A percentile compares a stretch with the other conserved stretches of the same genome.
phyloP scores from a whole-genome alignment of 1,139 yeast genomes.

The Zygosaccharomyces sapae region DNA sequence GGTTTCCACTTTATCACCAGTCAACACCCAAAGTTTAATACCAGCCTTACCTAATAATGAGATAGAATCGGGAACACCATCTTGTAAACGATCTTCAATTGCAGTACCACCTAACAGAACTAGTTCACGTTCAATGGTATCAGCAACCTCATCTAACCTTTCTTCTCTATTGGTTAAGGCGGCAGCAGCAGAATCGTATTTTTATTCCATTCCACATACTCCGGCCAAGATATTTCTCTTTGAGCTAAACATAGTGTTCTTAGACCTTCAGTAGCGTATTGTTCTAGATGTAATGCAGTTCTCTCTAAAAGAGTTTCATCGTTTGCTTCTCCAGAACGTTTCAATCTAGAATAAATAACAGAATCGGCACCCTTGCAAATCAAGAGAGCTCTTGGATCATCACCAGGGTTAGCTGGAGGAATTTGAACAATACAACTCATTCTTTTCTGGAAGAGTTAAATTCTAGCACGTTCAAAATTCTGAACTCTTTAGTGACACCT shows the following conservation, averaged over 20 bases:
- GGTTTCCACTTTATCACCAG: conserved; percentile 97
- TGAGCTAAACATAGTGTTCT: conserved; percentile 92
- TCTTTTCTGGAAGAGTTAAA: conserved; percentile 89
- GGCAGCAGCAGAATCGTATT: conserved; percentile 72
- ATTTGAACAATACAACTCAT: conserved; percentile 87
- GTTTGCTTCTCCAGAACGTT: conserved; percentile 35
- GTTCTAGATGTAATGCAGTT: conserved; percentile 84
- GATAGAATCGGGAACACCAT: conserved; percentile 94
- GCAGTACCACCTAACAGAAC: conserved; percentile 91
- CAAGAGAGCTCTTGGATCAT: conserved; percentile 48
- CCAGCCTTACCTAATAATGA: conserved; percentile 84
- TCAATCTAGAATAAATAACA: conserved; percentile 73
- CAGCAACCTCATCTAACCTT: conserved; percentile 71
- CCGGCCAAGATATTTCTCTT: conserved; percentile 58
- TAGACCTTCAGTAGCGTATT: conserved; percentile 93
- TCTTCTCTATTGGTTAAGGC: conserved; percentile 75
- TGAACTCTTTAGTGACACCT: conserved; percentile 68
- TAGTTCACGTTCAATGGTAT: conserved; percentile 71
- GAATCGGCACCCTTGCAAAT: conserved; percentile 95
- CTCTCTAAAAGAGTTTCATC: conserved; percentile 45
- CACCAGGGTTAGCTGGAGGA: conserved; percentile 45
- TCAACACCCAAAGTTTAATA: conserved; percentile 91
- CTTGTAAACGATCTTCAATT: conserved; percentile 91
- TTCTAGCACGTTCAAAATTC: conserved; percentile 71
- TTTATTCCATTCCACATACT: conserved; percentile 65